These are phyloP conservation scores for Cyclotella choctawhatcheeana DNA, from an alignment of 108 stramenopile species.

Conservation along the genomic window DNA sequence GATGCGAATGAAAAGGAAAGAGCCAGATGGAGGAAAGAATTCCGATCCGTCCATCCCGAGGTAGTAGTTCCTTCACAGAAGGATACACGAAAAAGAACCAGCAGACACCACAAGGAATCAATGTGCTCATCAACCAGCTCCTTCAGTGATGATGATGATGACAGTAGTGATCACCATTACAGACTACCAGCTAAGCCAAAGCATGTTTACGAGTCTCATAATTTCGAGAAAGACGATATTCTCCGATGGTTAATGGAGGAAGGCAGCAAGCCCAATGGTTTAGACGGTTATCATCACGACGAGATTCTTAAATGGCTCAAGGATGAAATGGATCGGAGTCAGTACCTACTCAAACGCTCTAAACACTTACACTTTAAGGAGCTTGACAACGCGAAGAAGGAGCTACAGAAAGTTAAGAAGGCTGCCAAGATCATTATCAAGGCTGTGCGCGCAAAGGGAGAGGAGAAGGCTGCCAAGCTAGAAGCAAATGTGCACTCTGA, in stretches of 20 bases:
- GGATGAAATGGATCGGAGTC: slow-evolving; percentile 52
- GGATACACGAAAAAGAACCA: neutral
- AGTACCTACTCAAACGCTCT: slow-evolving; percentile 39
- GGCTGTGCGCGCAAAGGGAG: slow-evolving; percentile 48
- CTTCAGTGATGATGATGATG: slow-evolving; percentile 24
- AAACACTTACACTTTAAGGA: slow-evolving; percentile 44
- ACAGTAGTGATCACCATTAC: slow-evolving; percentile 4
- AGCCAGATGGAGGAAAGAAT: slow-evolving; percentile 18
- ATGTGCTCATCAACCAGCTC: neutral
- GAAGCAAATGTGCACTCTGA: slow-evolving; percentile 41
- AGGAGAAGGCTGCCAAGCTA: slow-evolving; percentile 45
- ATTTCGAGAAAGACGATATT: neutral
- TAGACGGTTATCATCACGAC: slow-evolving; percentile 19
- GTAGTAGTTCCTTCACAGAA: neutral
- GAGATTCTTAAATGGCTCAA: slow-evolving; percentile 50
- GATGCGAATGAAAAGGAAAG: slow-evolving; percentile 13
- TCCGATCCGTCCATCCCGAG: slow-evolving; percentile 3
- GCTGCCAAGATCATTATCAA: slow-evolving; percentile 47
- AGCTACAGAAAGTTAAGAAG: slow-evolving; percentile 47
- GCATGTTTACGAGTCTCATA: neutral
- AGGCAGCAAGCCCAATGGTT: neutral
- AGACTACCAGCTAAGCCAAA: slow-evolving; percentile 24
- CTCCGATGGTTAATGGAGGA: neutral
- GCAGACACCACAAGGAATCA: neutral
- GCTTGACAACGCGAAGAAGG: slow-evolving; percentile 38